These are phyloP conservation scores for Lotus japonicus DNA, from an alignment of 306 rosid genomes.

Conservation along the genomic window DNA sequence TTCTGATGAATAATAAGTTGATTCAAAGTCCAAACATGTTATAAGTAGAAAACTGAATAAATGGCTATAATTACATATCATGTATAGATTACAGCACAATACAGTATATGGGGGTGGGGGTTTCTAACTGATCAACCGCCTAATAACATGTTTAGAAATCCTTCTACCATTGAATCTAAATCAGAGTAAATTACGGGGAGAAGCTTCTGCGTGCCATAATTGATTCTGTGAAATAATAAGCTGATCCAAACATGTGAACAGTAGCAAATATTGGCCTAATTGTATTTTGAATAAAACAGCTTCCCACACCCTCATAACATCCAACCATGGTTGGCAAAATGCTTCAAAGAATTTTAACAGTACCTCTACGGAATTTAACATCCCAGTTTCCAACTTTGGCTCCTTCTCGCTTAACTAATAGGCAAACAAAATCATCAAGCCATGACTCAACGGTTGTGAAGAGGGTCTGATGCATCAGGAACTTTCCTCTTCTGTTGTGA, in stretches of 20 bases:
- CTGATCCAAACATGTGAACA: no score
- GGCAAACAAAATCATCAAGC: not conserved
- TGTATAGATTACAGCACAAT: conserved; percentile 14
- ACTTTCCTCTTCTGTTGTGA: conserved; percentile 63
- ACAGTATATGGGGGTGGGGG: no score
- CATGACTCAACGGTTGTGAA: conserved; percentile 71
- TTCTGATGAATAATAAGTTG: no score
- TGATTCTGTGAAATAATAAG: no score
- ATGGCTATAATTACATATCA: no score
- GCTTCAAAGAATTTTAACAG: conserved; percentile 3
- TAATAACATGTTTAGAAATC: no score
- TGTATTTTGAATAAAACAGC: conserved; percentile 16
- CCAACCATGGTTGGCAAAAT: conserved; percentile 21
- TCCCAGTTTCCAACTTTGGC: not conserved
- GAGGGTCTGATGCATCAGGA: conserved; percentile 91
- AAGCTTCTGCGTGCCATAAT: no score
- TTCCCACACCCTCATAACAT: not conserved
- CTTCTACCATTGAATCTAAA: no score
- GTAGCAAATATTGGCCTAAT: not conserved
- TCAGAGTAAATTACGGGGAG: no score
- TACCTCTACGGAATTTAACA: not conserved
- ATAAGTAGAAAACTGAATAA: no score
- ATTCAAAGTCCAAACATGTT: no score
- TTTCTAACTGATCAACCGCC: no score
- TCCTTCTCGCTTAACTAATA: conserved; percentile 17